Base-by-base conservation (phyloP, 2,329 filamentous ascomycete genomes). In the Sclerotinia trifoliorum region DNA sequence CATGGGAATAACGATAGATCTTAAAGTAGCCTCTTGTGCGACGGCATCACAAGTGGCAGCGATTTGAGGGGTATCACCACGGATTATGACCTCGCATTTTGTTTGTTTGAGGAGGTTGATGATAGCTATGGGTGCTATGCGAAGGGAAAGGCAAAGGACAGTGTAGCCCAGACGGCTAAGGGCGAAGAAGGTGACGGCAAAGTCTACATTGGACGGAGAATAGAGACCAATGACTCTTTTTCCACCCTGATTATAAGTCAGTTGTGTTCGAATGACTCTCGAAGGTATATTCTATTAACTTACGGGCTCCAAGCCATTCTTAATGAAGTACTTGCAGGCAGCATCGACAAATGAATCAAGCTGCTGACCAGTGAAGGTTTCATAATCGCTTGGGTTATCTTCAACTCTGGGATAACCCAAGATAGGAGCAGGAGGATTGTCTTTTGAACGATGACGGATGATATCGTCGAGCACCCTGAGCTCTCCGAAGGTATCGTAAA, bases 101-200 rank as follows among this genome's bases (percentile, higher is more conserved):
- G 80, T 81, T 71, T 79, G 79, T n/a, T 80, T 77, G 24, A 85
- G 77, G 13, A 86, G 75, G 32, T 79, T 80, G 21, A 79, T 75
- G 69, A 84, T 82, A 3, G 85, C 85, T 57, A 80, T 79, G 2
- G 80, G 78, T 2, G 84, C 80, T 2, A 87, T 79, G 3, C 85
- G 78, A 1, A 83, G 85, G 0, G 84, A 86, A 1, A 88, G 78
- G 39, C 86, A 81, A 3, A 88, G 77, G 5, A 81, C 79, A 0
- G 83, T 80, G 76, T 84, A 85, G 4, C 85, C 85, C 61, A 87
- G 77, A 67, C 83, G 80, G 29, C 80, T 81, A 48, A 87, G 74
- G 5, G 83, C 84, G 42, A 86, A 79, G n/a, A 84, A 77, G 15
- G 83, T 81, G 44, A 85, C 78, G 52, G 86, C 78, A 68, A 84